Evolutionary conservation across 2,329 filamentous ascomycete species (phyloP).

Genomic region (Stemphylium beticola): DNA sequence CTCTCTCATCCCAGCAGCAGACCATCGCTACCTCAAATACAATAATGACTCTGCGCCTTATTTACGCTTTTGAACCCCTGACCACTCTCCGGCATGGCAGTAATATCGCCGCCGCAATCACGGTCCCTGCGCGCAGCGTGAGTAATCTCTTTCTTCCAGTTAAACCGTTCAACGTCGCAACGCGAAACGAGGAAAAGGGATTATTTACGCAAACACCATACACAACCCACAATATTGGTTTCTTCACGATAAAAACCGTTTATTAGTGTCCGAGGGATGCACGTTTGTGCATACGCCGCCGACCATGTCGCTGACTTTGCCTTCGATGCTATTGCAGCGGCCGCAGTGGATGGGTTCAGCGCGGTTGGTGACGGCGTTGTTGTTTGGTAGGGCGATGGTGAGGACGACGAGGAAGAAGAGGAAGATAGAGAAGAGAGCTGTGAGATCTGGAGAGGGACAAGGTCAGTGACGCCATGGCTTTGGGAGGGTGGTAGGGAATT

Average conservation of each 20-base stretch:
- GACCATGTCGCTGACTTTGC: background rate
- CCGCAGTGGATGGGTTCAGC: background rate
- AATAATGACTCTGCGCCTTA: background rate
- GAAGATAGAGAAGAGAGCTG: too few relatives aligned
- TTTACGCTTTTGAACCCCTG: background rate
- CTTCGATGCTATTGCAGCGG: background rate
- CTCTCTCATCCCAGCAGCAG: background rate
- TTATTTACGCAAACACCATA: background rate
- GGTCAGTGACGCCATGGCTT: too few relatives aligned
- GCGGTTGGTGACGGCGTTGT: background rate
- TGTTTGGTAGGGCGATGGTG: background rate
- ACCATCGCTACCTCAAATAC: background rate
- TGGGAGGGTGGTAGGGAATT: too few relatives aligned
- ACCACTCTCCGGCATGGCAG: background rate
- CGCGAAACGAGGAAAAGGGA: background rate
- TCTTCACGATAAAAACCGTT: background rate
- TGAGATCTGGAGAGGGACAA: too few relatives aligned
- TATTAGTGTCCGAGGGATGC: background rate
- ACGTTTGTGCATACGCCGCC: background rate
- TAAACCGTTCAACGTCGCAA: too few relatives aligned
- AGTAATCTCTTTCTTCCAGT: background rate
- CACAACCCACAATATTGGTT: background rate
- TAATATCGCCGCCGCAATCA: background rate
- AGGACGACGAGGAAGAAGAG: too few relatives aligned
- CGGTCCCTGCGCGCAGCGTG: background rate